A percentile compares a stretch with the other conserved stretches of the same genome.
Evolutionary conservation across 306 rosid genomes (phyloP).

Genomic region (Fragaria nilgerrensis): DNA sequence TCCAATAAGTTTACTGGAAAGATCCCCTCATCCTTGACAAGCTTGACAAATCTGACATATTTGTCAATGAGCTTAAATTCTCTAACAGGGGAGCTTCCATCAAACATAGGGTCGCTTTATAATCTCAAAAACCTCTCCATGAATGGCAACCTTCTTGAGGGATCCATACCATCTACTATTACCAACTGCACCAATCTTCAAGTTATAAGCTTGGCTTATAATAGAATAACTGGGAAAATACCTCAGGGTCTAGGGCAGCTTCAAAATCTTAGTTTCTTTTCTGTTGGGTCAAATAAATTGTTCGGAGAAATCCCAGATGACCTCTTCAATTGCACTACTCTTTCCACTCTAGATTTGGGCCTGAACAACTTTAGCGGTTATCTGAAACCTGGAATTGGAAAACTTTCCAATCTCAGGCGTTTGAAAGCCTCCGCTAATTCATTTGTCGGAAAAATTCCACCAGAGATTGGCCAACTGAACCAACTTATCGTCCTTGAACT

Average conservation of each 20-base stretch:
- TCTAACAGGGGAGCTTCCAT: conserved; percentile 78
- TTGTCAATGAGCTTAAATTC: conserved; percentile 57
- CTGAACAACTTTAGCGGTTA: conserved; percentile 51
- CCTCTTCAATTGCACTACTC: conserved; percentile 68
- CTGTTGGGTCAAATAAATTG: conserved; percentile 47
- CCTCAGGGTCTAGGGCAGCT: conserved; percentile 61
- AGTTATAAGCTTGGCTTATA: conserved; percentile 40
- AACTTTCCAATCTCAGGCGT: conserved; percentile 45
- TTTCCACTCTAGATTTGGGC: conserved; percentile 46
- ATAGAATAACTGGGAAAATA: conserved; percentile 57
- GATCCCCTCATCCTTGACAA: conserved; percentile 66
- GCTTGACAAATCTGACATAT: conserved; percentile 58
- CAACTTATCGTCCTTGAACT: conserved; percentile 46
- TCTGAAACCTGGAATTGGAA: conserved; percentile 54
- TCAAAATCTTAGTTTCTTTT: conserved; percentile 58
- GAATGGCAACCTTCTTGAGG: conserved; percentile 37
- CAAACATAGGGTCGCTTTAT: conserved; percentile 55
- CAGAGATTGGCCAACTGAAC: conserved; percentile 62
- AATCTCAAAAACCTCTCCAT: conserved; percentile 57
- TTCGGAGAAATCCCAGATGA: conserved; percentile 78
- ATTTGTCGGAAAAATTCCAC: conserved; percentile 68
- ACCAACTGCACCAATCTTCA: conserved; percentile 59
- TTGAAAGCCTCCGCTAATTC: conserved; percentile 42
- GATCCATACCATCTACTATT: conserved; percentile 65
- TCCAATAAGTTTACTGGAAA: conserved; percentile 57